These are phyloP conservation scores for Pisolithus tinctorius DNA, from an alignment of 768 basidiomycete genomes.

Conservation along the genomic window DNA sequence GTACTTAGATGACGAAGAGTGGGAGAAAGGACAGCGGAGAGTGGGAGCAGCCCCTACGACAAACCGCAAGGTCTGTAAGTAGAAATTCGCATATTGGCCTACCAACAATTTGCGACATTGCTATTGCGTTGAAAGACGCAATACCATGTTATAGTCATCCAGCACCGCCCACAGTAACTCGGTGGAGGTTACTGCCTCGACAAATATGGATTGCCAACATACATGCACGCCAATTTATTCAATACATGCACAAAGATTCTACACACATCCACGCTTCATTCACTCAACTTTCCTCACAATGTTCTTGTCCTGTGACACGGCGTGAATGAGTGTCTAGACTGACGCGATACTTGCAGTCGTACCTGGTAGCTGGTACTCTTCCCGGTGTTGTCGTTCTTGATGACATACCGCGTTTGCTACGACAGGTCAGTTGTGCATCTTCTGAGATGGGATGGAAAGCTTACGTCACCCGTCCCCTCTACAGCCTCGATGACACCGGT, in stretches of 20 bases:
- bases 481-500: conserved; percentile 30
- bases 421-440: not conserved
- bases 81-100: not conserved
- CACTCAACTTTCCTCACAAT: conserved; percentile 23
- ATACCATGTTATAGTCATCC: too few relatives aligned
- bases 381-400: conserved; percentile 38
- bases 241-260: too few relatives aligned
- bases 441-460: conserved; percentile 3
- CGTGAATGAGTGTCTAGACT: not conserved
- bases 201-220: too few relatives aligned
- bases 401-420: conserved; percentile 29
- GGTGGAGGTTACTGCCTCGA: too few relatives aligned
- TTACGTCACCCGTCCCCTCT: conserved; percentile 27
- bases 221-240: too few relatives aligned
- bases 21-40: conserved; percentile 43
- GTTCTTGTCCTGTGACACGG: conserved; percentile 29
- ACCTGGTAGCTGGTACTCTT: conserved; percentile 36
- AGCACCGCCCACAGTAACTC: too few relatives aligned
- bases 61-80: not conserved
- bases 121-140: too few relatives aligned
- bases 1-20: conserved; percentile 65
- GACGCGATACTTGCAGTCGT: not conserved
- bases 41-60: conserved; percentile 11
- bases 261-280: too few relatives aligned
- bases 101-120: too few relatives aligned